Percentiles rank a stretch among this genome's conserved stretches.
Conservation (phyloP, 1,139 yeast species). For the Sugiyamaella japonica region DNA sequence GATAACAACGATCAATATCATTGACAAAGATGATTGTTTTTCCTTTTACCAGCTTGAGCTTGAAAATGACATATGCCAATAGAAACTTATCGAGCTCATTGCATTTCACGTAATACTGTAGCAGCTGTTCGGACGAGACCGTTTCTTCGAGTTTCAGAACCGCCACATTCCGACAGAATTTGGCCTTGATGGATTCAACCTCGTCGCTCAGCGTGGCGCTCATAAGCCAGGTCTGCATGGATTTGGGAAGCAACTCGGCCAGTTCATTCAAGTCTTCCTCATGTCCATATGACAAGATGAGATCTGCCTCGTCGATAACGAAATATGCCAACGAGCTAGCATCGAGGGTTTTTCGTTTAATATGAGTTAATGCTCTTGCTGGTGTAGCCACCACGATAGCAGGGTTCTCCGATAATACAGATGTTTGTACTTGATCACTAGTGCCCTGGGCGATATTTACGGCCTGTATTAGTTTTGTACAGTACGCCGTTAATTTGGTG, state of each 20-base stretch:
- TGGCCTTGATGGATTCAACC: conserved; percentile 67
- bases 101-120: conserved; percentile 85
- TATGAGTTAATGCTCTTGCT: conserved; percentile 59
- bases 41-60: conserved; percentile 84
- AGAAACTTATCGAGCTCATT: conserved; percentile 90
- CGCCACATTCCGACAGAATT: conserved; percentile 85
- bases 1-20: conserved; percentile 91
- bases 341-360: conserved; percentile 41
- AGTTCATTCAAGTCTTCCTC: conserved; percentile 72
- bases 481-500: conserved; percentile 65
- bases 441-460: conserved; percentile 74
- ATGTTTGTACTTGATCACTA: conserved; percentile 69
- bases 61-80: conserved; percentile 86
- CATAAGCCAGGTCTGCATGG: conserved; percentile 89
- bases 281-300: conserved; percentile 87
- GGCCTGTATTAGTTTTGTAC: conserved; percentile 64
- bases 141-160: conserved; percentile 62
- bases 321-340: conserved; percentile 58
- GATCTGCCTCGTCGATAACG: conserved; percentile 95
- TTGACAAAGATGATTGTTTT: conserved; percentile 90
- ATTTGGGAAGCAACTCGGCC: conserved; percentile 62
- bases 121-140: conserved; percentile 44
- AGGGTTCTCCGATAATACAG: conserved; percentile 69
- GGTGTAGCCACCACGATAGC: conserved; percentile 89
- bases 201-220: conserved; percentile 95